These are phyloP conservation scores for Ulota crispa DNA, from an alignment of 225 moss, liverwort and hornwort genomes.

Conservation along the genomic window DNA sequence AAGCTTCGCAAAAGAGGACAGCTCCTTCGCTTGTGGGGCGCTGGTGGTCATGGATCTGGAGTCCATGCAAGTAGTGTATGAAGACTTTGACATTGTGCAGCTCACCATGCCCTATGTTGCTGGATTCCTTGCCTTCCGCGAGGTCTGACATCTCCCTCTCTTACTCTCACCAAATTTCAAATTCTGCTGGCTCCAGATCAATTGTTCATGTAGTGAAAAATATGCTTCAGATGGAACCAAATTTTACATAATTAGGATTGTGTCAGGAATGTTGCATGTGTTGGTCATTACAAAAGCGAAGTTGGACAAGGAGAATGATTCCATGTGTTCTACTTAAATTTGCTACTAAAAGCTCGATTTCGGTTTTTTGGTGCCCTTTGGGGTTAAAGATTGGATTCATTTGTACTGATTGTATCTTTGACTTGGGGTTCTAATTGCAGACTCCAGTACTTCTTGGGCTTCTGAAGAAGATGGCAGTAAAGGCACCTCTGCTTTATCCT, in stretches of 20 bases:
- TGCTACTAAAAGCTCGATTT: no score
- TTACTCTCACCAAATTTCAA: neutral
- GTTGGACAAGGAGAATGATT: no score
- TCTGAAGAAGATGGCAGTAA: constrained; percentile 66
- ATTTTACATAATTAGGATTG: no score
- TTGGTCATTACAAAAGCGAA: no score
- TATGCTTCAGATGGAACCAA: neutral
- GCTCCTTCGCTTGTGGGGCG: constrained; percentile 76
- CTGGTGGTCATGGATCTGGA: constrained; percentile 85
- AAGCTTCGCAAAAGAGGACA: constrained; percentile 77
- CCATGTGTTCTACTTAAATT: no score
- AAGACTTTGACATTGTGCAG: constrained; percentile 83
- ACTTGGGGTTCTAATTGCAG: constrained; percentile 32
- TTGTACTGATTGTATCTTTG: constrained; percentile 13
- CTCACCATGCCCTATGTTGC: constrained; percentile 91
- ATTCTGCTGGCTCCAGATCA: neutral
- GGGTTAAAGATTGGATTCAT: neutral
- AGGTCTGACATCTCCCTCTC: constrained; percentile 46
- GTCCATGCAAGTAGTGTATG: constrained; percentile 79
- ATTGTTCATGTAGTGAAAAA: no score
- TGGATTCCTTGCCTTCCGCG: constrained; percentile 96
- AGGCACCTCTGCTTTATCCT: constrained; percentile 61
- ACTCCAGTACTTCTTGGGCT: constrained; percentile 81
- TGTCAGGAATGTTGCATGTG: no score
- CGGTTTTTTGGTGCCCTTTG: no score